A percentile compares a stretch with the other conserved stretches of the same genome.
Conservation (phyloP, 176 grass and related monocot species). For the Cenchrus americanus region DNA sequence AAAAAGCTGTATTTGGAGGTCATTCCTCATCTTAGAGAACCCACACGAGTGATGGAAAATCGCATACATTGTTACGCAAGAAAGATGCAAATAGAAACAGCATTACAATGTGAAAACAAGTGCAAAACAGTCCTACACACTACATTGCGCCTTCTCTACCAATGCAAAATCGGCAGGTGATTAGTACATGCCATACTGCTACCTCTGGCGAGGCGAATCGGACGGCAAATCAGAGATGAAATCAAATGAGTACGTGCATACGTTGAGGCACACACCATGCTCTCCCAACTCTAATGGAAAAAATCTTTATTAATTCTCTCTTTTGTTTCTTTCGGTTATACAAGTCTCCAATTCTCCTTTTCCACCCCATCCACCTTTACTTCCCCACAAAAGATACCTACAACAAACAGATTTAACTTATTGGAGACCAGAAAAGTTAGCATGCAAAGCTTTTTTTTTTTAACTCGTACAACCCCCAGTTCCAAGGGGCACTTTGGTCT, state of each 20-base stretch:
- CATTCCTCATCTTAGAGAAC: neutral
- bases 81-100: neutral
- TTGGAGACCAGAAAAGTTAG: slow-evolving; percentile 28
- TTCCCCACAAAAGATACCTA: slow-evolving; percentile 41
- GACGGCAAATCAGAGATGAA: neutral
- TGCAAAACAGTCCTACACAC: neutral
- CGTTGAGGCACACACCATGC: neutral
- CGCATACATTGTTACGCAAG: neutral
- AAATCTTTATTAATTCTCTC: neutral
- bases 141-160: neutral
- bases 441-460: slow-evolving; percentile 19
- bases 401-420: slow-evolving; percentile 36
- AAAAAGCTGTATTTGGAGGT: neutral
- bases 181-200: neutral
- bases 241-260: neutral
- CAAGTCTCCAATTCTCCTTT: slow-evolving; percentile 46
- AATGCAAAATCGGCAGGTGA: neutral
- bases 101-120: neutral
- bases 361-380: slow-evolving; percentile 15
- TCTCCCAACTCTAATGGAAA: neutral
- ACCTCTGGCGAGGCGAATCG: neutral
- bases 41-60: neutral
- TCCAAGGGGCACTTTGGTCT: slow-evolving; percentile 27
- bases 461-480: slow-evolving; percentile 46
- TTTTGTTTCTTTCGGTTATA: slow-evolving; percentile 33